Conservation (phyloP, 2,329 filamentous ascomycete species). For the Neofusicoccum kwambonambiense region DNA sequence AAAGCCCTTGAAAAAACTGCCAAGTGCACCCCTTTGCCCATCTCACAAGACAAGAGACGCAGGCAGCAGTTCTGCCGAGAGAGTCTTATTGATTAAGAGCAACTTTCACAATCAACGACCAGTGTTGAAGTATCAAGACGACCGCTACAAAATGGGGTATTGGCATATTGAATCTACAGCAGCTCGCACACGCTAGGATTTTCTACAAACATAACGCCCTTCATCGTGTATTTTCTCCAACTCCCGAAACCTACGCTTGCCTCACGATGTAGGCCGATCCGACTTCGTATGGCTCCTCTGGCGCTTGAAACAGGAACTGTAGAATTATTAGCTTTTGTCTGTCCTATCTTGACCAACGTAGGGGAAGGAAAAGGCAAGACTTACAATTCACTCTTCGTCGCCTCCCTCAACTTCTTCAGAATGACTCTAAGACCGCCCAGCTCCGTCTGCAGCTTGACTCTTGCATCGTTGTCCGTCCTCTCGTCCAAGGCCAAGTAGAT, state of each 20-base stretch:
- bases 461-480: conserved; percentile 83
- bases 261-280: conserved; percentile 3
- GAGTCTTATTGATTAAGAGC: no score
- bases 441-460: conserved; percentile 77
- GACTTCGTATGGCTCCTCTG: conserved; percentile 14
- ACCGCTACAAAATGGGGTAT: conserved; percentile 1
- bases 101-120: no score
- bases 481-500: conserved; percentile 91
- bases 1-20: no score
- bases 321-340: not conserved
- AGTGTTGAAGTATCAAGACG: no score
- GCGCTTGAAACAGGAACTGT: conserved; percentile 18
- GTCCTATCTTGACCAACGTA: not conserved
- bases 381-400: conserved; percentile 36
- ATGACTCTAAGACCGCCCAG: conserved; percentile 85
- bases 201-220: not conserved
- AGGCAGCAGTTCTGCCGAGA: no score
- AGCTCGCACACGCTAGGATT: not conserved
- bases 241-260: no score
- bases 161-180: conserved; percentile 3
- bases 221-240: not conserved
- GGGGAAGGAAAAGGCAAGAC: not conserved
- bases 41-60: no score
- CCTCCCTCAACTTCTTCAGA: conserved; percentile 62
- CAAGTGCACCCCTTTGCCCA: no score